Percentiles rank a stretch among this genome's conserved stretches.
phyloP scores from a whole-genome alignment of 495 filamentous ascomycete genomes.

The Articulospora tetracladia region DNA sequence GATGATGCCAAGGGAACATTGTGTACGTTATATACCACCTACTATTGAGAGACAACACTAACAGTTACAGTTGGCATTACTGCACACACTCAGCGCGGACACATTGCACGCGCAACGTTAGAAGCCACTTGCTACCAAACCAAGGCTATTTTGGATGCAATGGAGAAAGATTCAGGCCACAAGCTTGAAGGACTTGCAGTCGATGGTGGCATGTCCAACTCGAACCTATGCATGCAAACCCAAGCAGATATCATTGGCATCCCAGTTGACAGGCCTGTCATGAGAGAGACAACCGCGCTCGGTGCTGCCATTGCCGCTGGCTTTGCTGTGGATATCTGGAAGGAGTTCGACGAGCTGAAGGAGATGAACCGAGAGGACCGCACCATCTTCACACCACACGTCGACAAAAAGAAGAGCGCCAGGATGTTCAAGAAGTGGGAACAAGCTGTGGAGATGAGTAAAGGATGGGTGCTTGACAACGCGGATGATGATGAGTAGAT shows the following conservation, averaged over 20 bases:
- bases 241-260: conserved; percentile 91
- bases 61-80: conserved; percentile 72
- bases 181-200: conserved; percentile 75
- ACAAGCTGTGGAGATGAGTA: conserved; percentile 85
- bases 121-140: conserved; percentile 96
- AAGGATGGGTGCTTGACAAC: conserved; percentile 69
- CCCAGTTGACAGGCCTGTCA: conserved; percentile 79
- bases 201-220: conserved; percentile 93
- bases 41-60: conserved; percentile 2
- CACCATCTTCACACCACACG: conserved; percentile 66
- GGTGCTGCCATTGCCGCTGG: conserved; percentile 94
- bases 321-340: conserved; percentile 81
- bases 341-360: conserved; percentile 71
- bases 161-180: conserved; percentile 86
- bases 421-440: conserved; percentile 78
- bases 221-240: conserved; percentile 93
- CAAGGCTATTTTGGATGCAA: conserved; percentile 89
- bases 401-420: conserved; percentile 53
- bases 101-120: conserved; percentile 91
- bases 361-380: conserved; percentile 73
- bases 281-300: conserved; percentile 92
- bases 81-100: conserved; percentile 82
- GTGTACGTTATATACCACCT: conserved; percentile 24
- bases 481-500: conserved; percentile 46
- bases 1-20: conserved; percentile 86